These are phyloP conservation scores for Paramecium tetraurelia DNA, from an alignment of 73 alveolate genomes.

Conservation along the genomic window DNA sequence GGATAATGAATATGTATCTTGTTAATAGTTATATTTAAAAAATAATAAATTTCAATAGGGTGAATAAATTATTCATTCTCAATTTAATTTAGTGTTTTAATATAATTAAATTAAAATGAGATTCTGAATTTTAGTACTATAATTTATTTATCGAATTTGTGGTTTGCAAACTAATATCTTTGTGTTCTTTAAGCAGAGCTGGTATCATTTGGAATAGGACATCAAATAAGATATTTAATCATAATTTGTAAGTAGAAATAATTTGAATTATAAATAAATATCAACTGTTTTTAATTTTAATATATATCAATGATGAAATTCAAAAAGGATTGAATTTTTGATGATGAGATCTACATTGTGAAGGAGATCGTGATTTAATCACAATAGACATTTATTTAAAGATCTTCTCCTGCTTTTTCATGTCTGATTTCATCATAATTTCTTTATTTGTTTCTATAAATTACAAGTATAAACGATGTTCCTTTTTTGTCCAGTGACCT, in stretches of 20 bases:
- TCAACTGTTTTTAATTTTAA: background rate
- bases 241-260: background rate
- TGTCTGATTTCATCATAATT: slow-evolving; percentile 6
- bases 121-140: background rate
- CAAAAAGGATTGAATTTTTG: slow-evolving; percentile 20
- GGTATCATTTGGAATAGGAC: background rate
- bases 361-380: slow-evolving; percentile 8
- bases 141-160: background rate
- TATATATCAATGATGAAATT: background rate
- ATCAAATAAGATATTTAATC: background rate
- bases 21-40: background rate
- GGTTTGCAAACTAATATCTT: background rate
- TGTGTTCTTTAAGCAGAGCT: background rate
- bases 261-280: background rate
- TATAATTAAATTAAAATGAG: background rate
- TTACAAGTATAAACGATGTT: background rate
- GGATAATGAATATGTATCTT: background rate
- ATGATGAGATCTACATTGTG: slow-evolving; percentile 39
- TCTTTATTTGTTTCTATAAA: background rate
- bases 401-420: background rate
- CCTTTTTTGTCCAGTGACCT: slow-evolving; percentile 45
- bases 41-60: background rate
- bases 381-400: slow-evolving; percentile 19
- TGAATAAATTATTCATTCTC: background rate
- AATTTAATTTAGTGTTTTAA: background rate